phyloP scores from a whole-genome alignment of 805 yeast species.

The Sungouiozyma intestinalis region DNA sequence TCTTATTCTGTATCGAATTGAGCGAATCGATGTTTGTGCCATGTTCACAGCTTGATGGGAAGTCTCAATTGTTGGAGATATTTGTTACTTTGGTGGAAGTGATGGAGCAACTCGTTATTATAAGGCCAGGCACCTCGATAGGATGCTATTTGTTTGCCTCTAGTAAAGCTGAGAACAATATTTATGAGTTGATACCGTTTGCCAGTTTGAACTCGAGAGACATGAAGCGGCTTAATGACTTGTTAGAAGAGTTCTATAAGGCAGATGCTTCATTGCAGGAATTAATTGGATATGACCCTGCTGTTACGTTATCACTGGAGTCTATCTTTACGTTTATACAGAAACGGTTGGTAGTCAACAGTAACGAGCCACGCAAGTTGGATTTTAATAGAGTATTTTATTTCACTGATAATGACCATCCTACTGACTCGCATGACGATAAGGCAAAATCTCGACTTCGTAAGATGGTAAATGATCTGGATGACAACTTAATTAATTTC shows the following conservation, averaged over 20 bases:
- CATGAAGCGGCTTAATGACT: constrained; percentile 46
- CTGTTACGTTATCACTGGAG: constrained; percentile 26
- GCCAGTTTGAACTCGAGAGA: constrained; percentile 44
- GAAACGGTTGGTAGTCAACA: constrained; percentile 41
- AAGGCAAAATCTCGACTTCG: constrained; percentile 40
- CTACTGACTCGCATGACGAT: constrained; percentile 36
- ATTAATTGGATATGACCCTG: constrained; percentile 23
- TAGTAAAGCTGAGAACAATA: constrained; percentile 32
- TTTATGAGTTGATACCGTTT: constrained; percentile 42
- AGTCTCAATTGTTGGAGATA: constrained; percentile 40
- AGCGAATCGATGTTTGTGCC: constrained; percentile 35
- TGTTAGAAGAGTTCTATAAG: constrained; percentile 35
- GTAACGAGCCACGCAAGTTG: constrained; percentile 34
- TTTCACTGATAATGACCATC: constrained; percentile 68
- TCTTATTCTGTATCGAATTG: constrained; percentile 51
- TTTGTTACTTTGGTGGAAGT: constrained; percentile 49
- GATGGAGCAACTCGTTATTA: constrained; percentile 53
- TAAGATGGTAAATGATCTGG: constrained; percentile 49
- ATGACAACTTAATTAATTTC: constrained; percentile 42
- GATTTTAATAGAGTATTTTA: constrained; percentile 53
- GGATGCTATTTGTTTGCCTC: constrained; percentile 61
- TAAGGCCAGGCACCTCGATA: constrained; percentile 58
- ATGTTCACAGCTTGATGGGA: constrained; percentile 26
- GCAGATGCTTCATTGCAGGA: constrained; percentile 19
- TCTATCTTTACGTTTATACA: constrained; percentile 41